Evolutionary conservation across 2,329 filamentous ascomycete genomes (phyloP).

Genomic region (Alternaria sp.): DNA sequence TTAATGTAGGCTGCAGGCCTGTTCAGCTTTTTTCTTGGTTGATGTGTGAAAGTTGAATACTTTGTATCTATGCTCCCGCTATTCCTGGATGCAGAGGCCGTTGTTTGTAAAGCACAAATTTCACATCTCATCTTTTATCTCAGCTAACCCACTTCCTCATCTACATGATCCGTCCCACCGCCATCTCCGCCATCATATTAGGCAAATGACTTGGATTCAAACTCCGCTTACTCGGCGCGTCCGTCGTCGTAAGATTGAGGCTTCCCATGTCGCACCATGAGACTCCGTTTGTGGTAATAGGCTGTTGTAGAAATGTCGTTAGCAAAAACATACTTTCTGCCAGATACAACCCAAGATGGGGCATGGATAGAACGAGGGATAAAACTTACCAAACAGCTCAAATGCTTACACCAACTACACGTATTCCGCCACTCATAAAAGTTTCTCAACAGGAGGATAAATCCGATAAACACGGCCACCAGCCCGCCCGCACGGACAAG

Average conservation of each 20-base stretch:
- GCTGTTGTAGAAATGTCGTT: conserved; percentile 6
- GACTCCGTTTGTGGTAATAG: conserved; percentile 31
- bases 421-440: conserved; percentile 81
- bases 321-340: conserved; percentile 1
- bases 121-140: neutral
- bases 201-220: conserved; percentile 4
- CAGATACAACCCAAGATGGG: neutral
- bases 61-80: neutral
- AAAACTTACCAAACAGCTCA: conserved; percentile 84
- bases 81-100: neutral
- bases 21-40: neutral
- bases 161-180: neutral
- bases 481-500: conserved; percentile 78
- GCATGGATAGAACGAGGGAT: neutral
- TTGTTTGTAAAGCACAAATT: neutral
- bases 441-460: conserved; percentile 86
- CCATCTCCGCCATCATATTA: conserved; percentile 1
- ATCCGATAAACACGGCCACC: conserved; percentile 80
- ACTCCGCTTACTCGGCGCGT: conserved; percentile 4
- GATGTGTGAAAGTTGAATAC: neutral
- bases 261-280: conserved; percentile 48
- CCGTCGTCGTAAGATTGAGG: conserved; percentile 28
- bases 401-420: conserved; percentile 92
- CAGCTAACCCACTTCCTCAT: neutral
- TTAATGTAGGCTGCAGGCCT: neutral